Evolutionary conservation across 805 yeast genomes (phyloP).

Genomic region (Hanseniaspora guilliermondii): DNA sequence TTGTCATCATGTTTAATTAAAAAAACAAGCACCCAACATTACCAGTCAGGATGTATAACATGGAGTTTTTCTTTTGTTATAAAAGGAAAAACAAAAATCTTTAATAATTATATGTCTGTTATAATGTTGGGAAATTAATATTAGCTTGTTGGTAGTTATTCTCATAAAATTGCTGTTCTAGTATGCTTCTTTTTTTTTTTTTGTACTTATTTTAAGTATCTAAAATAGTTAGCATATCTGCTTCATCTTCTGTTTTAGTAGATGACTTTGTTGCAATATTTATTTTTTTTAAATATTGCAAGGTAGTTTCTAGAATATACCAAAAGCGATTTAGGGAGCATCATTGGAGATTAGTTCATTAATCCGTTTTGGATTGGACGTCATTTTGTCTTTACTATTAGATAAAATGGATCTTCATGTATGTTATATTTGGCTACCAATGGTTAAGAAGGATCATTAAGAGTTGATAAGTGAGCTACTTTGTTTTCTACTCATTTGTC

Average conservation of each 20-base stretch:
- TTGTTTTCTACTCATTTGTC: constrained; percentile 33
- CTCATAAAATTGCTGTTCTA: constrained; percentile 22
- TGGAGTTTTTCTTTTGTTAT: not conserved
- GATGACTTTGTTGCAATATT: constrained; percentile 13
- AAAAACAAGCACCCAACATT: constrained; percentile 49
- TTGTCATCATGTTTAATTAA: constrained; percentile 13
- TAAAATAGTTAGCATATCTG: too few species aligned
- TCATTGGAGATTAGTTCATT: constrained; percentile 14
- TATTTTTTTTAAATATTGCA: not conserved
- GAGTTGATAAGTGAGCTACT: constrained; percentile 54
- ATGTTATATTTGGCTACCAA: constrained; percentile 23
- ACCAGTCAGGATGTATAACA: constrained; percentile 61
- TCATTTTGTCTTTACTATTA: not conserved
- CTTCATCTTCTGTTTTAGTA: constrained; percentile 27
- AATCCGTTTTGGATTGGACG: constrained; percentile 34
- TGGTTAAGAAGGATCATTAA: constrained; percentile 42
- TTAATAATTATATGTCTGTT: constrained; percentile 64
- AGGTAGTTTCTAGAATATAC: constrained; percentile 12
- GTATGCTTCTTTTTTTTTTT: constrained; percentile 31
- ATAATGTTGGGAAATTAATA: constrained; percentile 88
- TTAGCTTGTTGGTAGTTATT: constrained; percentile 38
- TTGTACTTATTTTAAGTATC: too few species aligned
- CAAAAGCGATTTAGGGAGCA: constrained; percentile 32
- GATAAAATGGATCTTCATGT: constrained; percentile 21
- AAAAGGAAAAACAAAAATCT: constrained; percentile 16